A percentile compares a stretch with the other conserved stretches of the same genome.
phyloP scores from a whole-genome alignment of 2,329 filamentous ascomycete species.

The Didymosphaeria variabile region DNA sequence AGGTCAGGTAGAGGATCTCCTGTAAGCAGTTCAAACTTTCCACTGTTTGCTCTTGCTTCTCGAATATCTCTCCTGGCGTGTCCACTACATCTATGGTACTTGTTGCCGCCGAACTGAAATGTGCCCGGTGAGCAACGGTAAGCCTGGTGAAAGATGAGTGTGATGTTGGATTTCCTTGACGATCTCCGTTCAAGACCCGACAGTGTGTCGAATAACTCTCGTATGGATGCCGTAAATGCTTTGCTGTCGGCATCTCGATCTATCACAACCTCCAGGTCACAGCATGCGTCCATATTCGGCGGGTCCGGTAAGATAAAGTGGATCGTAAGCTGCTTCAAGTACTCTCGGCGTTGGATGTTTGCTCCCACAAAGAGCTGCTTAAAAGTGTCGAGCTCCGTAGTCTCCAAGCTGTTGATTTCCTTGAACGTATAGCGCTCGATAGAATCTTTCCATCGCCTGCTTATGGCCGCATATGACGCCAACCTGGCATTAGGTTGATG shows the following conservation, averaged over 20 bases:
- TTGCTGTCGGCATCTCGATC: conserved; percentile 18
- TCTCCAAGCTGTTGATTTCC: conserved; percentile 3
- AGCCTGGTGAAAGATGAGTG: neutral
- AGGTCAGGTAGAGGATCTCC: neutral
- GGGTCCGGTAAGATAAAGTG: conserved; percentile 11
- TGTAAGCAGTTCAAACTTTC: neutral
- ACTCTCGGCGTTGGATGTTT: conserved; percentile 11
- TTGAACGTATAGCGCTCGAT: conserved; percentile 18
- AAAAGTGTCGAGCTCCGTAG: conserved; percentile 18
- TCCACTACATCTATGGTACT: neutral
- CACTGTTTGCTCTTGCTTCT: neutral
- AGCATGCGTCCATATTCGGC: conserved; percentile 10
- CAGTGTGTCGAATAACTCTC: conserved; percentile 14
- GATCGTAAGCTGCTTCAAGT: conserved; percentile 6
- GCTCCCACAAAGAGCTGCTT: conserved; percentile 12
- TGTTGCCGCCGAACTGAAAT: neutral
- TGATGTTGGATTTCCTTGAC: neutral
- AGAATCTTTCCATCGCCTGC: conserved; percentile 16
- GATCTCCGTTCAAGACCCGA: conserved; percentile 4
- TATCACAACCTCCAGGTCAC: neutral
- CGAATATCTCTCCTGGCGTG: neutral
- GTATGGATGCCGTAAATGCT: conserved; percentile 11
- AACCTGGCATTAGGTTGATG: neutral
- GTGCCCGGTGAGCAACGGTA: neutral
- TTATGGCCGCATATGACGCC: conserved; percentile 15